phyloP scores from a whole-genome alignment of 257 asterid genomes.

The Nicotiana attenuata region DNA sequence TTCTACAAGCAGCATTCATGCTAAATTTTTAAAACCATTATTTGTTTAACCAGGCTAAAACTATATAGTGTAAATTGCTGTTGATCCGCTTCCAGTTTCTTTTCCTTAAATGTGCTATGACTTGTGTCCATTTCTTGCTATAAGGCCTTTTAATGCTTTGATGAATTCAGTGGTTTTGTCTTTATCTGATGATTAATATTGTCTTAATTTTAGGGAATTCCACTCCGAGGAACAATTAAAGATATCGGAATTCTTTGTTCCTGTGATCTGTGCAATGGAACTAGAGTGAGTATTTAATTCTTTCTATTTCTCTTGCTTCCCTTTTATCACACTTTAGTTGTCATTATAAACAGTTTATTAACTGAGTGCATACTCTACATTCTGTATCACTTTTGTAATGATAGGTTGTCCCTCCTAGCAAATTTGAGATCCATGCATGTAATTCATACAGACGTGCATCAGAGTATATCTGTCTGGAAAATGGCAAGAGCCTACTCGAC shows the following conservation, averaged over 20 bases:
- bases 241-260: conserved; percentile 85
- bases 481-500: conserved; percentile 91
- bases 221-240: conserved; percentile 62
- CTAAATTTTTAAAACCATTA: too few species aligned
- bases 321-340: conserved; percentile 1
- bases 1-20: neutral
- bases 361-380: conserved; percentile 10
- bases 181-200: neutral
- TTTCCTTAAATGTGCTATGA: neutral
- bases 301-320: conserved; percentile 9
- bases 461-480: conserved; percentile 86
- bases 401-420: conserved; percentile 87
- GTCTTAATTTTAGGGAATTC: conserved; percentile 31
- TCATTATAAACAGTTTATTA: neutral
- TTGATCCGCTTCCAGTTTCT: conserved; percentile 4
- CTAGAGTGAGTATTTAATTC: conserved; percentile 43
- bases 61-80: neutral
- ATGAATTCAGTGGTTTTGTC: neutral
- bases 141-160: neutral
- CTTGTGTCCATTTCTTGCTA: neutral
- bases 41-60: neutral
- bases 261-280: conserved; percentile 76
- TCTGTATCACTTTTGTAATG: conserved; percentile 11
- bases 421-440: conserved; percentile 96
- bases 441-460: conserved; percentile 93